Evolutionary conservation across 352 stramenopile species (phyloP).

Genomic region (Saprolegnia parasitica): DNA sequence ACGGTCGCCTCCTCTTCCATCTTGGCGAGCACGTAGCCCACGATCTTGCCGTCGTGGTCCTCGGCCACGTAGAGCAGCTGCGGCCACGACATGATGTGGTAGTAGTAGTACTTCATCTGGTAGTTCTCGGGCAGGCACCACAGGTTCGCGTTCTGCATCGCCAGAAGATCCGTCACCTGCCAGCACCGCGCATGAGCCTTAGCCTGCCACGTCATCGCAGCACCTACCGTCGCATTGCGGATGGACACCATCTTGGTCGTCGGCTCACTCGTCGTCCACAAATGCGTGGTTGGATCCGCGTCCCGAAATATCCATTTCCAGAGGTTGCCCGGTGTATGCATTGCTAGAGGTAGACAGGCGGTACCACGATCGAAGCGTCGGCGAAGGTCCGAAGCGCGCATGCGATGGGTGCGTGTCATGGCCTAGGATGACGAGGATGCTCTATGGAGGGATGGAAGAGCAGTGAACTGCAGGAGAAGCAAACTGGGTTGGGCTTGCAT

Average conservation of each 20-base stretch:
- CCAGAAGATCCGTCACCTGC: slow-evolving; percentile 92
- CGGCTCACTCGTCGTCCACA: background rate
- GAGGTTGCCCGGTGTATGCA: background rate
- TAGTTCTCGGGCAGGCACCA: slow-evolving; percentile 99
- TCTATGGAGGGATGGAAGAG: no score
- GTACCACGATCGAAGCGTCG: background rate
- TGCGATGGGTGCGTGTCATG: no score
- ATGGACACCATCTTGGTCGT: slow-evolving; percentile 89
- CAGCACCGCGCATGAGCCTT: background rate
- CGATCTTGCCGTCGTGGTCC: slow-evolving; percentile 96
- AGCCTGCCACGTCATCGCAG: background rate
- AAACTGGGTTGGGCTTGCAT: no score
- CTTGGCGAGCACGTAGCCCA: slow-evolving; percentile 99
- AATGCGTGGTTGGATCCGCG: background rate
- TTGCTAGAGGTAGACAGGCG: background rate
- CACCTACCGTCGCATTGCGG: slow-evolving; percentile 86
- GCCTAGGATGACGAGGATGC: no score
- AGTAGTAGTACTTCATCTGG: slow-evolving; percentile 99
- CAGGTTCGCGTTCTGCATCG: slow-evolving; percentile 99
- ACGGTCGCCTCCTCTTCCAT: slow-evolving; percentile 91
- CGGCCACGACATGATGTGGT: slow-evolving; percentile 99
- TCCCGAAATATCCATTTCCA: no score
- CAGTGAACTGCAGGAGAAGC: no score
- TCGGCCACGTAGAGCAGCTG: slow-evolving; percentile 98
- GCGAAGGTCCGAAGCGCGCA: background rate